Base-by-base conservation (phyloP, 2,329 filamentous ascomycete species). In the Scopulariopsis brevicaulis region DNA sequence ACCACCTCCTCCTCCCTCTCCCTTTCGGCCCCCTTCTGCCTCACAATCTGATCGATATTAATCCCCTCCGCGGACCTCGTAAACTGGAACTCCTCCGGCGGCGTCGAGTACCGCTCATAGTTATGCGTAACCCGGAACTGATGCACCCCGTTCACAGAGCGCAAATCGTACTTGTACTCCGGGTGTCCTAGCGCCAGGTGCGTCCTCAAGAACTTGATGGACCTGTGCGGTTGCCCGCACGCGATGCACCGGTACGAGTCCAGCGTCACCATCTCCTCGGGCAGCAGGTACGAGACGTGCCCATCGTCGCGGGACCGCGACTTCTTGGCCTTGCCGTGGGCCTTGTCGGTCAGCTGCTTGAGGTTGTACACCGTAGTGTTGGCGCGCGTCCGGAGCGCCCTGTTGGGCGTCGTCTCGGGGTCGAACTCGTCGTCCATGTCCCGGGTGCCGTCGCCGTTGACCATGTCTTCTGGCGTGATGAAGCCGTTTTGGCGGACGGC, bases 261-360 rank as follows among this genome's bases (percentile, higher is more conserved):
- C n/a, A 80, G 67, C 2, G 70, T 68, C 48, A 81, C 66, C 59
- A 76, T 69, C 61, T 80, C 71, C 53, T 69, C 69, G 24, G 73
- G 75, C 50, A 76, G 65, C 53, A 70, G 67, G 65, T 76, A 83
- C 53, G 70, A 73, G 57, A 82, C 74, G 60, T 66, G 72, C 63
- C 72, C 76, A 62, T 74, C 74, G 58, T 68, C 70, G 15, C 25
- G 53, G 18, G 48, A 24, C 11, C 53, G 40, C 22, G 34, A 46
- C 34, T 54, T 54, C 53, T 54, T 34, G 72, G 73, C 61, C 76
- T 78, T 51, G 77, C 76, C 62, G 56, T 80, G 74, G 6, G 80
- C 79, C 63, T 80, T 78, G 63, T 81, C 79, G 66, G 77, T 84
- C 18, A 85, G 69, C 14, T 77, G 71, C 65, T 83, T 84, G 43